Base-by-base conservation (phyloP, 2,329 filamentous ascomycete species). In the Periconia macrospinosa region DNA sequence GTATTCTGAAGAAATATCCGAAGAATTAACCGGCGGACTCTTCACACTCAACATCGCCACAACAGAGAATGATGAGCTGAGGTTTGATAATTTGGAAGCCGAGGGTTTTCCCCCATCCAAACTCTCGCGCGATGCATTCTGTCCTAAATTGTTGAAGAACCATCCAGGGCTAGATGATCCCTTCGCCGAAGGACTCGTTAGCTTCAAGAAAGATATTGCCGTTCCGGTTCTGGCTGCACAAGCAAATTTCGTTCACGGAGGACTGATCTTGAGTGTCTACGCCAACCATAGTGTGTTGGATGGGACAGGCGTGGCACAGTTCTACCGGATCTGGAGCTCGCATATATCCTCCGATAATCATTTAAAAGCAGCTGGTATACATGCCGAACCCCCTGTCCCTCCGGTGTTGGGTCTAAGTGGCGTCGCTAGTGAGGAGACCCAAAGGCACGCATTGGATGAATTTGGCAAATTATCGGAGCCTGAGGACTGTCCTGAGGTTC, bases 211-310 rank as follows among this genome's bases (percentile, higher is more conserved):
- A 35, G 49, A 43, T 14, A 15, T 42, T 7, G 48, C 57, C 2
- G 45, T 64, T 9, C 64, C 67, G 2, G 60, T 54, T 7, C 54
- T 70, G 13, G 59, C 60, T 9, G 47, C 60, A 2, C 62, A 68
- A 45, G 62, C 61, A 9, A 63, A 56, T 10, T 70, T 68, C 45
- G 60, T 70, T 15, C 58, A 56, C 1, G 64, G 63, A n/a, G 68
- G 68, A 1, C 53, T 70, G 9, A 53, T 70, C 9, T 44, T 70
- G 18, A 69, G 66, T 41, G 48, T 63, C 1, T 69, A 66, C 54
- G 52, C 56, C 9, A 58, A 68, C 51, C 68, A 71, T 50, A 56
- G 51, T 23, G 55, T 62, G 15, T 35, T 57, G 10, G 66, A 68
- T 45, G 62, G 60, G 6, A 54, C 43, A 2, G 62, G 61, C 0